Evolutionary conservation across 2,329 filamentous ascomycete genomes (phyloP), one percentile per base, ranked within the genome.

Genomic region (Juglanconis oblonga): DNA sequence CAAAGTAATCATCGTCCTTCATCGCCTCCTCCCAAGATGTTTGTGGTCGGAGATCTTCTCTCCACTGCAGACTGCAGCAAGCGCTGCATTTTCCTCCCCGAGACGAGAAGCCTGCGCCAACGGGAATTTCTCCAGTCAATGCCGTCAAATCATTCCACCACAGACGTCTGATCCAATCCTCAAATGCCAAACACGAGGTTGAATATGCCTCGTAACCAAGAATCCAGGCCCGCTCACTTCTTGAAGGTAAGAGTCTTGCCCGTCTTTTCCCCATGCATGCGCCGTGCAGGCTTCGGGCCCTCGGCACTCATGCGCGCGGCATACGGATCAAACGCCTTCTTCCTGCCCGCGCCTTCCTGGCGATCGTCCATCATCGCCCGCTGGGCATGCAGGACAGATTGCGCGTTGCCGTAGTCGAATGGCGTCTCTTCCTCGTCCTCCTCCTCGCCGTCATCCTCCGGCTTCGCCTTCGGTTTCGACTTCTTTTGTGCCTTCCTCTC

Each of bases 231-330:
- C 14, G 4, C 47, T 68, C 58, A 71, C 55, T 76, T 77, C 67
- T 77, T 77, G n/a, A 79, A 79, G 47, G 72, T 74, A 10, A 73
- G 73, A 29, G 70, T 68, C 66, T 73, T 74, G 33, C 70, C 70
- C 32, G 64, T 61, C 67, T 67, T 67, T 52, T 71, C 72, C 24
- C 66, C 65, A 49, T 74, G 69, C 65, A 70, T 67, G 59, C 66
- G 66, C 57, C 71, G 65, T 47, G 68, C 73, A 10, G 67, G 67
- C 65, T 69, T 67, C 36, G 70, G 71, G 6, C 68, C 72, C 13
- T 70, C 68, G 2, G 65, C 66, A 3, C 62, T 66, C 61, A 68
- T 69, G 52, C 66, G 69, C 33, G 62, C 58, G 14, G 53, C 64
- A 58, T 74, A 73, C 3, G 73, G 73, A 40, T 74, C 67, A 54